These are phyloP conservation scores for Benincasa hispida DNA, from an alignment of 306 rosid genomes.

Conservation along the genomic window DNA sequence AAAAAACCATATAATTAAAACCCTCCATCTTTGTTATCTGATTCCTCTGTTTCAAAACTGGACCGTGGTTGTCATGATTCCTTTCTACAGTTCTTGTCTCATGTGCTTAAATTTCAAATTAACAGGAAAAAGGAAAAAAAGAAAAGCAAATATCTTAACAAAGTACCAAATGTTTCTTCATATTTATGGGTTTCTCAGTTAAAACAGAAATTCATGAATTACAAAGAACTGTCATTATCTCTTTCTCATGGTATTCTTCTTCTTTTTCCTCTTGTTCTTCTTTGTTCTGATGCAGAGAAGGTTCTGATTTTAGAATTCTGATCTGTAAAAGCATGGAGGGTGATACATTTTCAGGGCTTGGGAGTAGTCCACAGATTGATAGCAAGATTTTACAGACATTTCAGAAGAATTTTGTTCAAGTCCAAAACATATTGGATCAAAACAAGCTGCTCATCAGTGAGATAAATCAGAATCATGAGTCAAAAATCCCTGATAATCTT, in stretches of 20 bases:
- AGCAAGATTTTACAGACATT: constrained; percentile 64
- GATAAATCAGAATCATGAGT: constrained; percentile 96
- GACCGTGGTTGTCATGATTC: constrained; percentile 64
- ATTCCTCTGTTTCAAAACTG: constrained; percentile 33
- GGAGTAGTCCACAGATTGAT: constrained; percentile 54
- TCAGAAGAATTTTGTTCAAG: constrained; percentile 80
- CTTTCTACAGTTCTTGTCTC: constrained; percentile 61
- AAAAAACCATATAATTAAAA: constrained; percentile 7
- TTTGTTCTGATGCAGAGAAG: constrained; percentile 26
- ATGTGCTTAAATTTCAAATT: constrained; percentile 23
- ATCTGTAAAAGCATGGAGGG: constrained; percentile 54
- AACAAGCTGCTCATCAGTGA: constrained; percentile 81
- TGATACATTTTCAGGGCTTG: constrained; percentile 61
- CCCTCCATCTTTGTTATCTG: constrained; percentile 21
- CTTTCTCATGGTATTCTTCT: not conserved
- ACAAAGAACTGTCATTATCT: not conserved
- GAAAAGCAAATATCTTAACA: not conserved
- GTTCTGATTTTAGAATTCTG: constrained; percentile 33
- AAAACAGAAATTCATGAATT: not conserved
- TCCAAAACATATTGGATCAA: constrained; percentile 81
- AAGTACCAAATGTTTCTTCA: not conserved
- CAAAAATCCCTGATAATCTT: constrained; percentile 80
- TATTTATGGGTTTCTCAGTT: not conserved
- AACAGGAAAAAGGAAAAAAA: not conserved
- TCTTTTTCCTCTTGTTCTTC: constrained; percentile 12